A percentile compares a stretch with the other conserved stretches of the same genome.
Conservation (phyloP, 371 early-diverging fungal species). For the Entomophthora muscae region DNA sequence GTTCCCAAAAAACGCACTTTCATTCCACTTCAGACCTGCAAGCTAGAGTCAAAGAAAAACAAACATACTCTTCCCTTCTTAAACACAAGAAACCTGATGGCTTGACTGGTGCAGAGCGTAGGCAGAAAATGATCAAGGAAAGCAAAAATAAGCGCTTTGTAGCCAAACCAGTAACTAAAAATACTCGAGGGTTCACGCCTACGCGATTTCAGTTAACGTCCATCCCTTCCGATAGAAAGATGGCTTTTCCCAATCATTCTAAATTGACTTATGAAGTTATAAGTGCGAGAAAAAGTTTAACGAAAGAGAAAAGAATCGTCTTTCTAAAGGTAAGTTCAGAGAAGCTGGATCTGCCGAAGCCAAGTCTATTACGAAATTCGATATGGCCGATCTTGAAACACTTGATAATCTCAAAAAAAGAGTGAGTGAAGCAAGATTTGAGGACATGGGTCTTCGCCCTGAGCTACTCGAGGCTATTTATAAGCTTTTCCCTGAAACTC, state of each 20-base stretch:
- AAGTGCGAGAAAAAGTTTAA: constrained; percentile 3
- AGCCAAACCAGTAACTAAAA: constrained; percentile 12
- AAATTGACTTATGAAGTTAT: constrained; percentile 11
- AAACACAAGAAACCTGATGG: constrained; percentile 27
- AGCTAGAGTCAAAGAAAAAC: neutral
- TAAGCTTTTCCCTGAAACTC: neutral
- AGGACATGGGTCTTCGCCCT: constrained; percentile 4
- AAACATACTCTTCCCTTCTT: neutral
- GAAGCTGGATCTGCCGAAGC: constrained; percentile 6
- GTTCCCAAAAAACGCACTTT: neutral
- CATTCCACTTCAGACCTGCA: neutral
- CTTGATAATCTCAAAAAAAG: neutral
- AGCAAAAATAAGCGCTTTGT: neutral
- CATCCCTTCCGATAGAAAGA: constrained; percentile 16
- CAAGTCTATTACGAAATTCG: neutral
- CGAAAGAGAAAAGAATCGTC: neutral
- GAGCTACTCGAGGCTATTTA: constrained; percentile 8
- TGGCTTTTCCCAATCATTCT: too few relatives aligned
- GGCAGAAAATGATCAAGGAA: constrained; percentile 2
- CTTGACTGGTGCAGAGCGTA: constrained; percentile 10
- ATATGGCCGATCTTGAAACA: neutral
- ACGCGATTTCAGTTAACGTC: constrained; percentile 22
- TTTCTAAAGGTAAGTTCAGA: constrained; percentile 12
- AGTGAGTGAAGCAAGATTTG: constrained; percentile 3
- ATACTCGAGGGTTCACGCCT: constrained; percentile 22